Evolutionary conservation across 1,139 yeast genomes (phyloP), one percentile per base, ranked within the genome.

Genomic region (Hansenula sp.): DNA sequence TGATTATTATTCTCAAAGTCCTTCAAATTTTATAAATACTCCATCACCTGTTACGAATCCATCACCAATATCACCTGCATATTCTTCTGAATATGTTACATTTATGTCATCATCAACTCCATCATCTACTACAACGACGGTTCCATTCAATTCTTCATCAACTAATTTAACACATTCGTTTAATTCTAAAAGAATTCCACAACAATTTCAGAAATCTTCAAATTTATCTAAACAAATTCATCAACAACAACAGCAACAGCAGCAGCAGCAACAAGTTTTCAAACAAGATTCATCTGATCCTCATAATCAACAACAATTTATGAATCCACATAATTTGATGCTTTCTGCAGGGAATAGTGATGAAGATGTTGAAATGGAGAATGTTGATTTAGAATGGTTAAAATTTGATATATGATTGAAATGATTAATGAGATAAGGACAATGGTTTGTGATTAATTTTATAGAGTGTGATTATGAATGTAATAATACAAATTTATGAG

Each of bases 121-220:
- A 18, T 34, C 11, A 41, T 25, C 3, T 21, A 43, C 4, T 34
- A 17, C 41, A 5, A 47, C 45, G 13, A 48, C 57, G 3, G 28
- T 52, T 6, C 54, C 59, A 4, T 44, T 46, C 29, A 46, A 45
- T 18, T 34, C 44, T 4, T 46, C 52, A n/a, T 47, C 59, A 1
- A 47, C 51, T 9, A 55, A 51, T 34, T 34, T 55, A 26, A 51
- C 56, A 13, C 51, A 52, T 24, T 44, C 50, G 2, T 53, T 55
- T 41, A 55, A 51, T 38, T 54, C 53, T 16, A 55, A 55, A 40
- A 43, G 59, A 34, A 52, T 55, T 5, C 59, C 59, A 21, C 57
- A 50, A 31, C 45, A 42, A 40, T 51, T 46, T 43, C 50, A 39
- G 44, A 26, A 21, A n/a, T 21, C 20, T 21, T 32, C 34, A 18